phyloP scores from a whole-genome alignment of 495 filamentous ascomycete species.

The Venustampulla echinocandica region DNA sequence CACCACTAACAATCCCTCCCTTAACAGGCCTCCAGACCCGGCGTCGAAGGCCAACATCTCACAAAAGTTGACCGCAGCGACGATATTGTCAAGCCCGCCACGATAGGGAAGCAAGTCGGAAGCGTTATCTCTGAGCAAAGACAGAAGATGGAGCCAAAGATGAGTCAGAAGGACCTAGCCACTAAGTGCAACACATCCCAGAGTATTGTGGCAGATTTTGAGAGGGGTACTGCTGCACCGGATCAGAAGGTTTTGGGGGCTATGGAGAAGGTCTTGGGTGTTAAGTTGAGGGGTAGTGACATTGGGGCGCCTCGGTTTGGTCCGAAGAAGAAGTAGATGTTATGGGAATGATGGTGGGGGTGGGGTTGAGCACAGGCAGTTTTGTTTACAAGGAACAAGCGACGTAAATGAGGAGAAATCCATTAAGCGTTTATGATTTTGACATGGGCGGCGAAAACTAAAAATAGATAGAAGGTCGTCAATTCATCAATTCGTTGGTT shows the following conservation, averaged over 20 bases:
- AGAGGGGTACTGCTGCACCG: slow-evolving; percentile 69
- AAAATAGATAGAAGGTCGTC: slow-evolving; percentile 8
- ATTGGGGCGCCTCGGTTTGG: slow-evolving; percentile 71
- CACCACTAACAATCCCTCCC: slow-evolving; percentile 9
- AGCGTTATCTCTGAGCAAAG: slow-evolving; percentile 71
- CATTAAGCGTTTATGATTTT: slow-evolving; percentile 6
- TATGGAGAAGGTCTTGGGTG: slow-evolving; percentile 79
- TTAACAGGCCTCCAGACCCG: slow-evolving; percentile 49
- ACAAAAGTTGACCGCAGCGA: slow-evolving; percentile 98
- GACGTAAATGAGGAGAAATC: too few relatives aligned
- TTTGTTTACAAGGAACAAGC: too few relatives aligned
- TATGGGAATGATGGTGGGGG: neutral
- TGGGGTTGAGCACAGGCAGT: neutral
- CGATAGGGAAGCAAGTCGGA: slow-evolving; percentile 70
- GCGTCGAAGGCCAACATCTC: slow-evolving; percentile 81
- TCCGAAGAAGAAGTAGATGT: slow-evolving; percentile 31
- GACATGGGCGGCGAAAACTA: slow-evolving; percentile 8
- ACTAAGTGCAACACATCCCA: slow-evolving; percentile 86
- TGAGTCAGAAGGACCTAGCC: slow-evolving; percentile 96
- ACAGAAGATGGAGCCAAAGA: slow-evolving; percentile 64
- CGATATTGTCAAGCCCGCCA: slow-evolving; percentile 95
- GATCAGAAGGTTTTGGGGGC: slow-evolving; percentile 74
- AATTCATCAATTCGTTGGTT: slow-evolving; percentile 9
- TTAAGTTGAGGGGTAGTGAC: slow-evolving; percentile 71
- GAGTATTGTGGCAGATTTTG: slow-evolving; percentile 72